A percentile compares a stretch with the other conserved stretches of the same genome.
phyloP scores from a whole-genome alignment of 805 yeast genomes.

The Metahyphopichia silvanorum region DNA sequence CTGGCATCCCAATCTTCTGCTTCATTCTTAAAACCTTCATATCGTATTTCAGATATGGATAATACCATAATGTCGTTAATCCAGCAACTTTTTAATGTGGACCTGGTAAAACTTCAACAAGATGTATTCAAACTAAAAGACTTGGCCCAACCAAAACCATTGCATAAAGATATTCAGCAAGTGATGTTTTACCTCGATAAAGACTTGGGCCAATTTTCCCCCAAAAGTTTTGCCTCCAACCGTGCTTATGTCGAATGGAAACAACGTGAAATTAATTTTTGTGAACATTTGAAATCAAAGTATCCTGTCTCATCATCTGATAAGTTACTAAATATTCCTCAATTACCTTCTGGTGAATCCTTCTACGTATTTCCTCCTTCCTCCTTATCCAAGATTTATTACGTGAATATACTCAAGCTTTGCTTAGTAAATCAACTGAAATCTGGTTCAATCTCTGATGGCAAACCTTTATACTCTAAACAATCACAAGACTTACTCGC shows the following conservation, averaged over 20 bases:
- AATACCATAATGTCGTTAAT: slow-evolving; percentile 41
- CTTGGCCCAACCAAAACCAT: slow-evolving; percentile 35
- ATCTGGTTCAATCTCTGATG: slow-evolving; percentile 5
- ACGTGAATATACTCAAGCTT: background rate
- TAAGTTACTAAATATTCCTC: slow-evolving; percentile 29
- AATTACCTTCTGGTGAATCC: slow-evolving; percentile 31
- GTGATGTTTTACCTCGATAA: slow-evolving; percentile 30
- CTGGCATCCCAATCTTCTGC: slow-evolving; percentile 7
- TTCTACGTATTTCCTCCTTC: slow-evolving; percentile 34
- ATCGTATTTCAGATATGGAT: slow-evolving; percentile 52
- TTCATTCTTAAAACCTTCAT: slow-evolving; percentile 45
- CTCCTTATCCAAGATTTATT: slow-evolving; percentile 20
- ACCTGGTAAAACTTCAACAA: slow-evolving; percentile 48
- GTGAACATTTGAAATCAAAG: slow-evolving; percentile 20
- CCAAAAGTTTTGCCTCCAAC: slow-evolving; percentile 18
- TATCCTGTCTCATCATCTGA: slow-evolving; percentile 31
- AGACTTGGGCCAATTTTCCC: slow-evolving; percentile 38
- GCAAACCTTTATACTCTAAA: slow-evolving; percentile 32
- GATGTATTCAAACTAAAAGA: slow-evolving; percentile 46
- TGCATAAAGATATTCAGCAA: slow-evolving; percentile 35
- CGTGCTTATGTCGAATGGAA: slow-evolving; percentile 33
- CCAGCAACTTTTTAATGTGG: slow-evolving; percentile 47
- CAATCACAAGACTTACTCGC: slow-evolving; percentile 41
- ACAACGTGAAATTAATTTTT: slow-evolving; percentile 17
- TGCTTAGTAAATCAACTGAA: slow-evolving; percentile 1